A percentile compares a stretch with the other conserved stretches of the same genome.
Evolutionary conservation across 331 rosid species (phyloP).

Genomic region (Rosa hybrid): DNA sequence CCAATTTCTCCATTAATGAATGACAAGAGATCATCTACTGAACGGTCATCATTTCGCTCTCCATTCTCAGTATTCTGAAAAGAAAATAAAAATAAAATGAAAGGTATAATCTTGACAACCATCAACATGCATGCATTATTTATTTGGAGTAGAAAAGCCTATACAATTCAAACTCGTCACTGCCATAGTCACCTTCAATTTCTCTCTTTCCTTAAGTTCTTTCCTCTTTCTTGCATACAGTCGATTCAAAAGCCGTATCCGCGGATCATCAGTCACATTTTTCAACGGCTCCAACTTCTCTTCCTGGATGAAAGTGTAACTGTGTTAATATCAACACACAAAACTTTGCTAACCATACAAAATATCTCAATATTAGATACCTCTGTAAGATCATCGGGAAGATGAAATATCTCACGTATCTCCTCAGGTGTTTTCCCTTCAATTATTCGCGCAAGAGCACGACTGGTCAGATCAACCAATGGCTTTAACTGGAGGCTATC

Average conservation of each 20-base stretch:
- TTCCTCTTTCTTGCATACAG: conserved; percentile 86
- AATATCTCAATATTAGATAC: conserved; percentile 40
- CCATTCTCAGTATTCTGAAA: conserved; percentile 69
- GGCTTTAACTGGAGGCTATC: conserved; percentile 90
- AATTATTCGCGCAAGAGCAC: conserved; percentile 88
- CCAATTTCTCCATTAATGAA: conserved; percentile 76
- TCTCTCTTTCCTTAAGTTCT: conserved; percentile 75
- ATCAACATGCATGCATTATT: background rate
- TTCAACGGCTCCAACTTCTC: conserved; percentile 87
- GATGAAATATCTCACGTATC: conserved; percentile 84
- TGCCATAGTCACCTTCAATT: conserved; percentile 52
- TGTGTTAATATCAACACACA: conserved; percentile 22
- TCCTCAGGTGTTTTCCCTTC: conserved; percentile 94
- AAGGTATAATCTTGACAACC: background rate
- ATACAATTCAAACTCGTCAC: conserved; percentile 17
- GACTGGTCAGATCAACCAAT: conserved; percentile 80
- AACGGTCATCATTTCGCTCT: conserved; percentile 78
- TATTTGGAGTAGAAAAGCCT: background rate
- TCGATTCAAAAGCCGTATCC: conserved; percentile 78
- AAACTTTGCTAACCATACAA: background rate
- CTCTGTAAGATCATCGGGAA: conserved; percentile 95
- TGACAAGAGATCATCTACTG: conserved; percentile 84
- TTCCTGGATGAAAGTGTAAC: conserved; percentile 47
- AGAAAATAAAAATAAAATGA: background rate
- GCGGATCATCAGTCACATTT: conserved; percentile 84